Percentiles rank a stretch among this genome's conserved stretches.
Conservation (phyloP, 305 asterid species). For the Stenogyne calaminthoides region DNA sequence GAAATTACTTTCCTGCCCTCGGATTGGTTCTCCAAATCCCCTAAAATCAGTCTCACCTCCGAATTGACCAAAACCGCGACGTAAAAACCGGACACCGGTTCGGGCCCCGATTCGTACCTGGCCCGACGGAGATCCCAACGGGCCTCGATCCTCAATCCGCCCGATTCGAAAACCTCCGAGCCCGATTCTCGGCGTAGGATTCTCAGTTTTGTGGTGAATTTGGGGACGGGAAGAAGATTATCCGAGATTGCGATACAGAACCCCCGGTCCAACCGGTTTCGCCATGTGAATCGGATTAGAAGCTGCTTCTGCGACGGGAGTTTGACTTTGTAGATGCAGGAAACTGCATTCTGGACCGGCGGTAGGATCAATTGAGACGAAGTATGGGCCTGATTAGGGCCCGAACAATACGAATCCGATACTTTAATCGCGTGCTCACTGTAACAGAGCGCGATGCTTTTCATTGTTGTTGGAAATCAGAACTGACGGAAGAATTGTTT, state of each 20-base stretch:
- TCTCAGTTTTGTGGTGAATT: constrained; percentile 35
- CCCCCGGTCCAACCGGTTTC: constrained; percentile 36
- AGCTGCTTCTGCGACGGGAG: constrained; percentile 37
- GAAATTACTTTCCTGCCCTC: constrained; percentile 34
- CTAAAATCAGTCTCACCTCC: constrained; percentile 51
- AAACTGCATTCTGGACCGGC: constrained; percentile 49
- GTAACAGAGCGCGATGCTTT: constrained; percentile 63
- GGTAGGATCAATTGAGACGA: constrained; percentile 31
- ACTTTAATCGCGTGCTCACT: constrained; percentile 73
- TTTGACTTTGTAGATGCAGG: constrained; percentile 57
- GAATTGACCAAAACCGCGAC: constrained; percentile 51
- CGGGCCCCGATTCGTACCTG: constrained; percentile 57
- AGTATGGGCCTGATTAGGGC: constrained; percentile 39
- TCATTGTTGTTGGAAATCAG: constrained; percentile 44
- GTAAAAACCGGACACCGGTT: constrained; percentile 58
- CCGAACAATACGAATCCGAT: constrained; percentile 74
- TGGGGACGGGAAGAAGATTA: constrained; percentile 36
- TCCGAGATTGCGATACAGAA: constrained; percentile 50
- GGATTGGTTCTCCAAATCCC: constrained; percentile 46
- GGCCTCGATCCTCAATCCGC: constrained; percentile 42
- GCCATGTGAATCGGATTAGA: constrained; percentile 59
- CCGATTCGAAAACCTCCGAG: constrained; percentile 37
- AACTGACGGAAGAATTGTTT: not conserved
- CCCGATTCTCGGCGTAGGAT: constrained; percentile 42
- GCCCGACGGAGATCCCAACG: constrained; percentile 75